Evolutionary conservation across 176 grass and related monocot genomes (phyloP), one percentile per base, ranked within the genome.

Genomic region (Puccinellia tenuiflora): DNA sequence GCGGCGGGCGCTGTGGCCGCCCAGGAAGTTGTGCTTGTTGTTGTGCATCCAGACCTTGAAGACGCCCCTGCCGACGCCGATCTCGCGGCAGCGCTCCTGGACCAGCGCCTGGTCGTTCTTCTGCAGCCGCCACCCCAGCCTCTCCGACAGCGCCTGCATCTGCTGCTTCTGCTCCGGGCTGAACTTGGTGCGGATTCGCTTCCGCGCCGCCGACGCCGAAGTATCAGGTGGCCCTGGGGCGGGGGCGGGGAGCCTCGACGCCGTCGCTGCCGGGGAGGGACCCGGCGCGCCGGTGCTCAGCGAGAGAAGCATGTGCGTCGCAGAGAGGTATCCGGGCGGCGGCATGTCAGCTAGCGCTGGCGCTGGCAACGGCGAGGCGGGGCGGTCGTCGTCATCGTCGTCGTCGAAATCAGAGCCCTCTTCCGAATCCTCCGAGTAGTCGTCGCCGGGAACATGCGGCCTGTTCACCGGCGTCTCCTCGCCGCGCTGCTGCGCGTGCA

Each of bases 21-120:
- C 85, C 26, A 97, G 39, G 86, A 92, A 97, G 75, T 85, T 90
- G 75, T 92, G 85, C 73, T 98, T 98, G 83, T 98, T 98, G 91
- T 98, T 98, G 87, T 96, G 93, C 96, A 98, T 93, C 96, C 96
- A 93, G 33, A 98, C 96, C 80, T 93, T 98, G 76, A 98, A 94
- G 85, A 97, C 94, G 51, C 88, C 86, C 77, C 89, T 92, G 22
- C 81, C 86, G 45, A 97, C 88, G 64, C 92, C 95, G 33, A 97
- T 94, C 76, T 91, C 90, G 30, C 84, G 83, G 88, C 95, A 97
- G 77, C 84, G 76, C 59, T 91, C 86, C 2, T 92, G 92, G 0
- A 94, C 90, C 50, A 89, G 12, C 21, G 64, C 90, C 63, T 91
- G 92, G 12, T 94, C 90, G 79, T 86, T 67, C 92, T 91, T 92